Percentiles rank a stretch among this genome's conserved stretches.
Evolutionary conservation across 2,329 filamentous ascomycete species (phyloP).

Genomic region (Phoma sp.): DNA sequence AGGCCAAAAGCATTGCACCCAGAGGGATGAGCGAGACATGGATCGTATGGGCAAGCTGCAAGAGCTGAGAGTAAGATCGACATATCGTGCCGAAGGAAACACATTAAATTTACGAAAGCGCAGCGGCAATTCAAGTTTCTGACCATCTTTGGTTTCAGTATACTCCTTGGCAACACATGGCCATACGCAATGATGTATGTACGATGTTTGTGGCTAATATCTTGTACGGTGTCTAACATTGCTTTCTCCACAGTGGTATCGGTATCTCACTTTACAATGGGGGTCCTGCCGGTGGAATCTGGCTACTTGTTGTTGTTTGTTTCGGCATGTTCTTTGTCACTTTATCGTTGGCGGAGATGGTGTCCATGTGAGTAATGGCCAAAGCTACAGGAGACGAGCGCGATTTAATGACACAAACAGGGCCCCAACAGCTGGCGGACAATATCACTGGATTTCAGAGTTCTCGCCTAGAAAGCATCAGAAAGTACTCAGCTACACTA

Average conservation of each 20-base stretch:
- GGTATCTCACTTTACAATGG: slow-evolving; percentile 30
- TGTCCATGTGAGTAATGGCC: slow-evolving; percentile 27
- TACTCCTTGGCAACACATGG: slow-evolving; percentile 40
- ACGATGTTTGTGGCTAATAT: no score
- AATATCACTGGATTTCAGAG: slow-evolving; percentile 40
- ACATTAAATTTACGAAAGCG: not conserved
- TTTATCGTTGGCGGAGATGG: slow-evolving; percentile 38
- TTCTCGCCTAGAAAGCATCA: slow-evolving; percentile 33
- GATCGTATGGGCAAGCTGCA: slow-evolving; percentile 37
- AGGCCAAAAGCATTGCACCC: no score
- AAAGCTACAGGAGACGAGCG: not conserved
- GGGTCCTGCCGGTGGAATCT: slow-evolving; percentile 34
- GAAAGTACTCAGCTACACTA: slow-evolving; percentile 28
- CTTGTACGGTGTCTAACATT: not conserved
- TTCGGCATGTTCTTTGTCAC: slow-evolving; percentile 31
- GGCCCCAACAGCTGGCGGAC: slow-evolving; percentile 36
- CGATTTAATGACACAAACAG: slow-evolving; percentile 15
- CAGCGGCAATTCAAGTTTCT: slow-evolving; percentile 31
- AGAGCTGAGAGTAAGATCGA: slow-evolving; percentile 21
- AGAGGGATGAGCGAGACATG: slow-evolving; percentile 24
- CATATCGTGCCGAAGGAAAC: not conserved
- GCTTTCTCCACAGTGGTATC: slow-evolving; percentile 16
- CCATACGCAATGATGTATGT: slow-evolving; percentile 25
- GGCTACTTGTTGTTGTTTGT: slow-evolving; percentile 31
- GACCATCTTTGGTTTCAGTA: slow-evolving; percentile 34